phyloP scores from a whole-genome alignment of 768 basidiomycete species.

The Floccularia luteovirens region DNA sequence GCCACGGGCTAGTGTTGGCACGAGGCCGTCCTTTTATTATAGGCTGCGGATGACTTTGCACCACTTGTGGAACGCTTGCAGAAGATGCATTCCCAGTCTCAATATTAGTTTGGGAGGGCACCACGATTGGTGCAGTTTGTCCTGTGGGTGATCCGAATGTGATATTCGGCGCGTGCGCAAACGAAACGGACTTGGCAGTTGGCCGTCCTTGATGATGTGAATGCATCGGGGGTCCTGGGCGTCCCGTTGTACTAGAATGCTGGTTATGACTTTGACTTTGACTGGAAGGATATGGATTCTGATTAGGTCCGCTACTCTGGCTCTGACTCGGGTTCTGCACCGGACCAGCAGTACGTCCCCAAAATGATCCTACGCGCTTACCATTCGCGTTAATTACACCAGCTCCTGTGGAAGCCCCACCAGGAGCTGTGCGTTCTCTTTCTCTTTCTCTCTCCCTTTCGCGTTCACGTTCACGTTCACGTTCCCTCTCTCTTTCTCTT shows the following conservation, averaged over 20 bases:
- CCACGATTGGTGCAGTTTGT: constrained; percentile 13
- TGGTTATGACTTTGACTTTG: too few species aligned
- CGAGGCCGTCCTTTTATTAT: constrained; percentile 47
- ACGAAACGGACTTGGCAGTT: constrained; percentile 44
- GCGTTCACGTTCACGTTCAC: constrained; percentile 19
- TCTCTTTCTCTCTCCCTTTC: constrained; percentile 24
- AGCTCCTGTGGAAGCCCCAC: constrained; percentile 4
- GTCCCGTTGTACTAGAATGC: too few species aligned
- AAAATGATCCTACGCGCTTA: constrained; percentile 16
- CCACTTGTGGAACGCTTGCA: neutral
- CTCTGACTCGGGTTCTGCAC: neutral
- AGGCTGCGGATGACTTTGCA: neutral
- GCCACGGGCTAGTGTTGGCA: constrained; percentile 62
- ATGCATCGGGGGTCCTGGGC: constrained; percentile 8
- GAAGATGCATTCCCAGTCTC: neutral
- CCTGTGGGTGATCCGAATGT: neutral
- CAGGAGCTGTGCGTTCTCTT: constrained; percentile 14
- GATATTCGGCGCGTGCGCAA: constrained; percentile 21
- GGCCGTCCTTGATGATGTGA: constrained; percentile 25
- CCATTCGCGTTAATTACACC: constrained; percentile 21
- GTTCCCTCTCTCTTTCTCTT: constrained; percentile 23
- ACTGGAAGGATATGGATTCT: too few species aligned
- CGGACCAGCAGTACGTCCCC: constrained; percentile 7
- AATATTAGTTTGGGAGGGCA: constrained; percentile 17
- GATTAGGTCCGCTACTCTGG: neutral